Base-by-base conservation (phyloP, 139 green algal genomes). In the Chlamydomonas asymmetrica region DNA sequence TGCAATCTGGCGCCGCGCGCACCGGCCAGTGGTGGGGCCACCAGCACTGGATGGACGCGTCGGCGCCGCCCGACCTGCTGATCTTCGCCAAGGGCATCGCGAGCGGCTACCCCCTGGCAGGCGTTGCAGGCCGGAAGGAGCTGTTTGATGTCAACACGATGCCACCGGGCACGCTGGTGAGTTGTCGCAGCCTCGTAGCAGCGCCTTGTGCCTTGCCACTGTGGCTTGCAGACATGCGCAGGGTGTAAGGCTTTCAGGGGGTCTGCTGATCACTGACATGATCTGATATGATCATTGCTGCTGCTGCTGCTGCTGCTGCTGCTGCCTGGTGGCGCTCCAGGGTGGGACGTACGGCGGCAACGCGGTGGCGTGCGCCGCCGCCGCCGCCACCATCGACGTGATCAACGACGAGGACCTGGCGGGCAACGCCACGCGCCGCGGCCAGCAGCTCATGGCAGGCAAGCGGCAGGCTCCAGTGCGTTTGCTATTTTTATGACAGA, bases 21-120 rank as follows among this genome's bases (percentile, higher is more conserved):
- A 94, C 89, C 0, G 92, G 91, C 62, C 85, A 49, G 38, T 97
- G 91, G 93, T 96, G 92, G 92, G 90, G 82, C 39, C 91, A 95
- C 80, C 74, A 92, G 73, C 82, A 88, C 70, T 76, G 70, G 70
- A 41, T 76, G 57, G 38, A 49, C 20, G 35, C 5, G 23, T 62
- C 16, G 54, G 66, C 69, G 76, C 40, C 83, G 27, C 89, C 93
- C 5, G 93, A 97, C 83, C 81, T 97, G 45, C 67, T 97, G 59
- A 49, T 70, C 10, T 71, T 71, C n/a, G 73, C 85, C 40, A 94
- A 95, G 85, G 93, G 92, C 78, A 96, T 97, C 37, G 91, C 88
- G 31, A 91, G 85, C 66, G 93, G 93, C 13, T 94, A 94, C 45
- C 93, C 93, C n/a, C 80, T 97, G 40, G 85, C 85, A 3, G 93